phyloP scores from a whole-genome alignment of 2,329 filamentous ascomycete species.

The Neofusicoccum cordaticola region DNA sequence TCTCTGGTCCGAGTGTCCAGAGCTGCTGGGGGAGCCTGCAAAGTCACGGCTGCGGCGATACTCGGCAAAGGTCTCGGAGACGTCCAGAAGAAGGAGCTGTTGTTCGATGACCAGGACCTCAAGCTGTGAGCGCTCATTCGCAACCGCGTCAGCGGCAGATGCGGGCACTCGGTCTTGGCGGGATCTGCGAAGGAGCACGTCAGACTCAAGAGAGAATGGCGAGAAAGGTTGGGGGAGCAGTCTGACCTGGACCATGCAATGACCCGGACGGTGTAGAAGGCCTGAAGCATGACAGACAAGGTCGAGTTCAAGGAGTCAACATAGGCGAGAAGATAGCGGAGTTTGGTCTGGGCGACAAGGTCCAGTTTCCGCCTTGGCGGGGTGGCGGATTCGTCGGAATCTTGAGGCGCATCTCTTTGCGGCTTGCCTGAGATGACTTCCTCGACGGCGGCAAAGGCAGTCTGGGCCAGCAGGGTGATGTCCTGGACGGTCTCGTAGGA shows the following conservation, averaged over 20 bases:
- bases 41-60: constrained; percentile 13
- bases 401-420: constrained; percentile 9
- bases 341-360: constrained; percentile 22
- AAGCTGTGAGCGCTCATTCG: constrained; percentile 36
- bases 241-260: constrained; percentile 39
- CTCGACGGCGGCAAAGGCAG: constrained; percentile 30
- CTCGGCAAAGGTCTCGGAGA: not conserved
- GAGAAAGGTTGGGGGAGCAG: not conserved
- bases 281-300: constrained; percentile 37
- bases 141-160: constrained; percentile 28
- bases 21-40: not conserved
- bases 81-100: constrained; percentile 34
- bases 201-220: not conserved
- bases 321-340: constrained; percentile 34
- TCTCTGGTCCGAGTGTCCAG: constrained; percentile 6
- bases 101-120: constrained; percentile 39
- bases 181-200: constrained; percentile 5
- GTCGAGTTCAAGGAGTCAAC: constrained; percentile 35
- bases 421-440: constrained; percentile 21
- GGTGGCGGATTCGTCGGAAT: constrained; percentile 5
- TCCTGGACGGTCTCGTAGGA: constrained; percentile 35
- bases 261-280: constrained; percentile 37
- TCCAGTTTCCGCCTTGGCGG: constrained; percentile 18
- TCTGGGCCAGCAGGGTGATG: constrained; percentile 31
- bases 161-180: constrained; percentile 10